Base-by-base conservation (phyloP, 768 basidiomycete genomes). In the Pleurotus ostreatus region DNA sequence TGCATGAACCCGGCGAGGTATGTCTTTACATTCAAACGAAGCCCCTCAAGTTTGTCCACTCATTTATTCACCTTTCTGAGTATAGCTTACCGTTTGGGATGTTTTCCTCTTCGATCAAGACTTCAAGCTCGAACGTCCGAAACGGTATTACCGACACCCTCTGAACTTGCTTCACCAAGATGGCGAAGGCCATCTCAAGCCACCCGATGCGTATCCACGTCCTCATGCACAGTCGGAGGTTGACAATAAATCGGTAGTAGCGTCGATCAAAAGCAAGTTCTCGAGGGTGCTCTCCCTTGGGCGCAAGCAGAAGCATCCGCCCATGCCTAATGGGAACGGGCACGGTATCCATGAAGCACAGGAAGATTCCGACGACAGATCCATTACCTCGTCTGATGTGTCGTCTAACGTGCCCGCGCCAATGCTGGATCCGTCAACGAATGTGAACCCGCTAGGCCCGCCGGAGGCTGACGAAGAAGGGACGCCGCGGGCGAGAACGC, bases 21-120 rank as follows among this genome's bases (percentile, higher is more conserved):
- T 8, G 30, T 34, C 30, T 34, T 20, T 20, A 20, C 20, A 20
- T 20, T 9, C 30, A 9, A 34, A 9, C 8, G 8, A 34, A 8
- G 30, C 30, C 1, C n/a, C 20, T 49, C 49, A 18, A 26, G 23
- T 13, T 45, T 43, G 43, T 52, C 56, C 30, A 59, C 44, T 22
- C 39, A 34, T 1, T 26, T 26, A 12, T 41, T 39, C 16, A 16
- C 49, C 34, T 45, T 44, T 57, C 34, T 20, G 16, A 46, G 51
- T 56, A 4, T 64, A 95, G 90, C 75, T 88, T n/a, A 75, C 73
- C n/a, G 73, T 97, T 39, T 92, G 89, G 84, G 96, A 98, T 57
- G 94, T 98, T 11, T 96, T 99, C 71, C 77, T 98, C 40, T 74
- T 98, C 51, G 96, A 98, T 67, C 72, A 82, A 0, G 88, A 94